Base-by-base conservation (phyloP, 2,329 filamentous ascomycete genomes). In the Fusarium tupiense region DNA sequence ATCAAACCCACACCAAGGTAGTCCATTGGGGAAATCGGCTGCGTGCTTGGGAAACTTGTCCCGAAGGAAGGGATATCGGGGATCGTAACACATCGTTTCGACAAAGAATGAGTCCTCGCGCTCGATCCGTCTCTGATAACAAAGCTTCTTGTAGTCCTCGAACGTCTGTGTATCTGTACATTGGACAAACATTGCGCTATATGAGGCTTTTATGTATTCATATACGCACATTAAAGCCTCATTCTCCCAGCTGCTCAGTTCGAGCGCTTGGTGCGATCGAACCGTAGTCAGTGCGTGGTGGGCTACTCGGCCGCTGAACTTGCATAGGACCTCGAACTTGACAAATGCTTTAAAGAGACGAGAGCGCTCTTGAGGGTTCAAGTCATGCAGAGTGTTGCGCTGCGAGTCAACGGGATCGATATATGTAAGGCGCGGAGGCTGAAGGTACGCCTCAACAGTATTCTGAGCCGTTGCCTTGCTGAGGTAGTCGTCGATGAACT, bases 141-240 rank as follows among this genome's bases (percentile, higher is more conserved):
- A 41, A 29, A 11, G n/a, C 17, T n/a, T 1, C 35, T 56, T 50
- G 24, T 49, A 59, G 14, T 26, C 17, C 16, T 40, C 8, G 8
- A 20, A 24, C 19, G 13, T 24, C 26, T n/a, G 29, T 11, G 8
- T 11, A 2, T 9, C 12, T 20, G 37, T 6, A n/a, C 26, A 41
- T 6, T 40, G 26, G 8, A 22, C 26, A 13, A 40, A 33, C 17
- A 61, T 20, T 14, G 46, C 46, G 8, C 20, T 50, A 20, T 40
- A 61, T 19, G 10, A 38, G 11, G 35, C 44, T 16, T 31, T 24
- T 7, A 61, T 29, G 10, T 75, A 74, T 19, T 52, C n/a, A 10
- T 60, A 26, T 13, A 74, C 62, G 41, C 65, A 69, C 13, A 16
- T 5, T 8, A 60, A 14, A 11, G 47, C 19, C 17, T 67, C 31